These are phyloP conservation scores for Martensiomyces pterosporus DNA, from an alignment of 192 early-diverging fungal genomes.

Conservation along the genomic window DNA sequence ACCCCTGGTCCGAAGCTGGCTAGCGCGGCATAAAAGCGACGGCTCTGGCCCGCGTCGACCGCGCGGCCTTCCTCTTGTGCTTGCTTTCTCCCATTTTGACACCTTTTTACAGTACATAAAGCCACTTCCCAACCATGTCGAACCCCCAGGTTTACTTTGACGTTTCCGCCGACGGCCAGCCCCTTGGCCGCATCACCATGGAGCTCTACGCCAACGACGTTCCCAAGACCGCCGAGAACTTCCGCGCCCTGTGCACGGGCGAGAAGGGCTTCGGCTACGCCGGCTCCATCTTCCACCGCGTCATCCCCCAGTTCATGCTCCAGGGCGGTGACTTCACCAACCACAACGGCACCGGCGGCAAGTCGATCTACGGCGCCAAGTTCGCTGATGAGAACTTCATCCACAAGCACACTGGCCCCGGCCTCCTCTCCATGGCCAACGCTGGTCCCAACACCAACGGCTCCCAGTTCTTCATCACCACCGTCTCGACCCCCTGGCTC, in stretches of 20 bases:
- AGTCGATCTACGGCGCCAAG: conserved; percentile 72
- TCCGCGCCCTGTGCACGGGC: conserved; percentile 58
- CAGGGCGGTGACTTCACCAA: conserved; percentile 85
- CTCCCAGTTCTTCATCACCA: conserved; percentile 82
- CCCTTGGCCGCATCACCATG: conserved; percentile 26
- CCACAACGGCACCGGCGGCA: conserved; percentile 72
- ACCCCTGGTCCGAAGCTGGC: too few species aligned
- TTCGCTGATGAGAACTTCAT: conserved; percentile 75
- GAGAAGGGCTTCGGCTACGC: conserved; percentile 51
- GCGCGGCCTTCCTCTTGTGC: too few species aligned
- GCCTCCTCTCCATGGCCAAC: conserved; percentile 79
- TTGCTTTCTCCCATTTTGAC: too few species aligned
- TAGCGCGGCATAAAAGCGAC: too few species aligned
- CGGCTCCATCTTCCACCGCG: conserved; percentile 76
- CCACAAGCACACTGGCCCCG: conserved; percentile 61
- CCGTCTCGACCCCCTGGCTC: conserved; percentile 65
- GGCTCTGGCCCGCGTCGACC: too few species aligned
- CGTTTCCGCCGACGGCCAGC: conserved; percentile 1
- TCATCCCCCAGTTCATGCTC: conserved; percentile 82
- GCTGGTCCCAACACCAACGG: conserved; percentile 76
- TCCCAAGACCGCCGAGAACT: conserved; percentile 93
- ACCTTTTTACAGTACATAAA: too few species aligned
- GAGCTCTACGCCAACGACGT: conserved; percentile 66
- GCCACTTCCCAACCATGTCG: neutral
- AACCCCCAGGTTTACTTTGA: neutral